phyloP scores from a whole-genome alignment of 78 protist species.

The Dictyostelium firmibasis region DNA sequence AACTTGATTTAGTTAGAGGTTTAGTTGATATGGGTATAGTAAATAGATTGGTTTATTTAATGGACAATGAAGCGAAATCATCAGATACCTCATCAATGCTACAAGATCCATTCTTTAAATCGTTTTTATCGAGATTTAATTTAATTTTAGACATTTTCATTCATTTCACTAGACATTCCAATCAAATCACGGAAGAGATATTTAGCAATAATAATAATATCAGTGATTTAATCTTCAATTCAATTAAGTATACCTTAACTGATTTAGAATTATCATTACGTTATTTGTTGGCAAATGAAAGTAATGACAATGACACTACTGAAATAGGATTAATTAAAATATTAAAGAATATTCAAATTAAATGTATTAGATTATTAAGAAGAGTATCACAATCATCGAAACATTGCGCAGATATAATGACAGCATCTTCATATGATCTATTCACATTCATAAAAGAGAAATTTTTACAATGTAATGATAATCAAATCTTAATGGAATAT shows the following conservation, averaged over 20 bases:
- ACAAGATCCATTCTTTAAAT: constrained; percentile 2
- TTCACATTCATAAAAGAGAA: background rate
- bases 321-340: background rate
- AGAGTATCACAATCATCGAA: constrained; percentile 49
- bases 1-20: constrained; percentile 29
- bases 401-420: constrained; percentile 4
- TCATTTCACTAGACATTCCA: constrained; percentile 40
- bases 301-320: background rate
- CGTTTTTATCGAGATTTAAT: background rate
- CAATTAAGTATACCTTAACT: background rate
- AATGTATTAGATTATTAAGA: constrained; percentile 48
- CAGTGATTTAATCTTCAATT: background rate
- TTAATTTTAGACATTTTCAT: constrained; percentile 29
- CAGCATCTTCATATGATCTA: background rate
- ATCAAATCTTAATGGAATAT: constrained; percentile 35
- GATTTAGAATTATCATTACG: constrained; percentile 5
- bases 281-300: background rate
- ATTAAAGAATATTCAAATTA: background rate
- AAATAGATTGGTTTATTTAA: constrained; percentile 25
- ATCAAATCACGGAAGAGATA: background rate
- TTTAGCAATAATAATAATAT: background rate
- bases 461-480: background rate
- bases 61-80: background rate
- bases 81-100: background rate
- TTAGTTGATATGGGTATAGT: constrained; percentile 51